Conservation (phyloP, 345 rosid species). For the Physaria fendleri region DNA sequence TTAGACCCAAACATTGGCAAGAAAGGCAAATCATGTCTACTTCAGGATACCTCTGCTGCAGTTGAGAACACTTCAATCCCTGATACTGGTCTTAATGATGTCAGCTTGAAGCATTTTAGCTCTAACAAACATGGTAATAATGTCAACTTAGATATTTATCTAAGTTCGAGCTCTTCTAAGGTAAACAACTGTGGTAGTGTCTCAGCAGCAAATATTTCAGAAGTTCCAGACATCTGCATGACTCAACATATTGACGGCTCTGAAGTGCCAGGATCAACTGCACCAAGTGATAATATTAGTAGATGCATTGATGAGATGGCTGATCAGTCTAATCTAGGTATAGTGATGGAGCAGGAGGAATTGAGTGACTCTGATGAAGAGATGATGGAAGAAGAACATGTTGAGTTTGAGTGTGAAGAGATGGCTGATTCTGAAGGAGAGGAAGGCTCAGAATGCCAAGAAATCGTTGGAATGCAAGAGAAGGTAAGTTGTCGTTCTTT, state of each 20-base stretch:
- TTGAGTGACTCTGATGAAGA: constrained; percentile 96
- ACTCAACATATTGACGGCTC: constrained; percentile 20
- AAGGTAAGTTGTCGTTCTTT: constrained; percentile 37
- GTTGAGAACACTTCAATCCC: constrained; percentile 30
- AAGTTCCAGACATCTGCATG: constrained; percentile 24
- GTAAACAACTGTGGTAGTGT: constrained; percentile 32
- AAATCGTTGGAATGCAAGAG: constrained; percentile 35
- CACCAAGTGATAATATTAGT: constrained; percentile 23
- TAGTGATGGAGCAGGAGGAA: constrained; percentile 98
- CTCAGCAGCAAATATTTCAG: constrained; percentile 26
- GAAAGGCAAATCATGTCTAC: constrained; percentile 35
- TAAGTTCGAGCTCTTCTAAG: constrained; percentile 50
- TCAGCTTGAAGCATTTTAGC: constrained; percentile 24
- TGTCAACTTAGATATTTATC: constrained; percentile 69
- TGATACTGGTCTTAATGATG: constrained; percentile 25
- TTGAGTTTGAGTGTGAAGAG: constrained; percentile 97
- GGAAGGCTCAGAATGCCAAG: constrained; percentile 45
- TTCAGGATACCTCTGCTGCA: constrained; percentile 29
- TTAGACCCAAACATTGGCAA: constrained; percentile 27
- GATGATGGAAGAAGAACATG: constrained; percentile 61
- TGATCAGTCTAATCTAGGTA: constrained; percentile 63
- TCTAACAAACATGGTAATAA: constrained; percentile 40
- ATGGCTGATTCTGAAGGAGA: constrained; percentile 98
- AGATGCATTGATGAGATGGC: constrained; percentile 37
- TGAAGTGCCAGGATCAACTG: constrained; percentile 27